Evolutionary conservation across 805 yeast species (phyloP).

Genomic region (Yamadazyma phyllophila): DNA sequence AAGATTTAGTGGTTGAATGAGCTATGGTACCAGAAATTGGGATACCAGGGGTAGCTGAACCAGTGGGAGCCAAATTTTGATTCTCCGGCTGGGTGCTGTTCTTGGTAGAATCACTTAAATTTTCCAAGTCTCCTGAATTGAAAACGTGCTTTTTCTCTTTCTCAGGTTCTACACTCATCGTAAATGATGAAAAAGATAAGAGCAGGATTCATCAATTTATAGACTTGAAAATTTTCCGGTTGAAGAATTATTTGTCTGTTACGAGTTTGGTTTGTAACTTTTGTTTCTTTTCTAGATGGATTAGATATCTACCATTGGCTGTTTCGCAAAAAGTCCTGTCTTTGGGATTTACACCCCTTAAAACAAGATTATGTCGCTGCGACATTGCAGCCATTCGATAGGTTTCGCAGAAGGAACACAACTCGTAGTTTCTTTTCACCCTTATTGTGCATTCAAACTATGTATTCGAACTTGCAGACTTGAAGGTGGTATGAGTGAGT

Average conservation of each 20-base stretch:
- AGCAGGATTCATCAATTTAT: not conserved
- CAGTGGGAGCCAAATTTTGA: not conserved
- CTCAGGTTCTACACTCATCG: not conserved
- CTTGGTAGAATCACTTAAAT: not conserved
- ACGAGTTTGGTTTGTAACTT: not conserved
- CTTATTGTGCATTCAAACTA: no score
- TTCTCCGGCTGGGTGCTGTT: not conserved
- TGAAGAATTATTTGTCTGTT: not conserved
- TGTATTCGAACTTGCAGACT: no score
- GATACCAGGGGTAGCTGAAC: constrained; percentile 1
- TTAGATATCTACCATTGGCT: constrained; percentile 1
- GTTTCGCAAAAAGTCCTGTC: not conserved
- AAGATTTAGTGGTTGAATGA: constrained; percentile 23
- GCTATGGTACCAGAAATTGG: constrained; percentile 12
- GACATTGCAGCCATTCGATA: no score
- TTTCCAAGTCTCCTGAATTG: constrained; percentile 4
- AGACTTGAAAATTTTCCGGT: not conserved
- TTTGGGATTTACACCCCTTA: no score
- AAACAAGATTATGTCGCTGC: no score
- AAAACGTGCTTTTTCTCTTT: constrained; percentile 2
- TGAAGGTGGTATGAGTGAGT: no score
- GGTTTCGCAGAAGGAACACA: no score
- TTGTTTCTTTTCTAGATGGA: not conserved
- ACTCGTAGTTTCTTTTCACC: no score
- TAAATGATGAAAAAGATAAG: constrained; percentile 3